Evolutionary conservation across 495 filamentous ascomycete genomes (phyloP).

Genomic region (Penicillium parvum): DNA sequence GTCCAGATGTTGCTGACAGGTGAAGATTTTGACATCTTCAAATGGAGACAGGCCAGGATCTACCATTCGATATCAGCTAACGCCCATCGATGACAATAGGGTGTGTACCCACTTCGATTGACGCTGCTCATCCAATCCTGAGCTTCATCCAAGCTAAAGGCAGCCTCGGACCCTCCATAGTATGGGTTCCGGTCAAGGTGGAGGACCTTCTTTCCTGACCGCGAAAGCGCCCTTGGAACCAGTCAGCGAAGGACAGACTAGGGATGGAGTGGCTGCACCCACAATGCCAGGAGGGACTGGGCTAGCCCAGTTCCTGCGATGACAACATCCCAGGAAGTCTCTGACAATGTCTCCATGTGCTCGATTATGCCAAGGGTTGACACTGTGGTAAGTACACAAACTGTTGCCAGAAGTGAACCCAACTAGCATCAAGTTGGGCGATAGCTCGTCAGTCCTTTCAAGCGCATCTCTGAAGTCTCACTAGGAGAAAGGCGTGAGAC

Average conservation of each 20-base stretch:
- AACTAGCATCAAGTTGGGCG: conserved; percentile 25
- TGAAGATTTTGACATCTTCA: conserved; percentile 36
- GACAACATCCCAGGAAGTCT: conserved; percentile 85
- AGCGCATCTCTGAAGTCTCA: conserved; percentile 8
- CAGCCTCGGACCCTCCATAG: conserved; percentile 84
- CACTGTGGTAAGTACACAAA: conserved; percentile 26
- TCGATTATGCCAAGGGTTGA: conserved; percentile 9
- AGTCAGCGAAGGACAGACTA: conserved; percentile 51
- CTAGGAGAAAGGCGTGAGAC: conserved; percentile 15
- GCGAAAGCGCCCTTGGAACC: conserved; percentile 75
- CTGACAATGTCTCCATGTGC: conserved; percentile 73
- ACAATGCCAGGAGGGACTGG: conserved; percentile 93
- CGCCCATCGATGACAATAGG: too few species aligned
- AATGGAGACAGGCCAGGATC: conserved; percentile 31
- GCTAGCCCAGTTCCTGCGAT: conserved; percentile 85
- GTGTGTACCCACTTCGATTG: conserved; percentile 44
- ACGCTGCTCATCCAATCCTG: conserved; percentile 63
- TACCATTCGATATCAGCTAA: too few species aligned
- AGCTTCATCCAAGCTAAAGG: conserved; percentile 79
- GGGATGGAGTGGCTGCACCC: conserved; percentile 37
- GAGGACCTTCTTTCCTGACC: conserved; percentile 85
- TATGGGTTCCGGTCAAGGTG: conserved; percentile 84
- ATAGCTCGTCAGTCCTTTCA: conserved; percentile 21
- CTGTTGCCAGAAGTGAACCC: conserved; percentile 24
- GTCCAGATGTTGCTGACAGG: conserved; percentile 13